Percentiles rank a stretch among this genome's conserved stretches.
Conservation (phyloP, 768 basidiomycete genomes). For the Cytidiella melzeri region DNA sequence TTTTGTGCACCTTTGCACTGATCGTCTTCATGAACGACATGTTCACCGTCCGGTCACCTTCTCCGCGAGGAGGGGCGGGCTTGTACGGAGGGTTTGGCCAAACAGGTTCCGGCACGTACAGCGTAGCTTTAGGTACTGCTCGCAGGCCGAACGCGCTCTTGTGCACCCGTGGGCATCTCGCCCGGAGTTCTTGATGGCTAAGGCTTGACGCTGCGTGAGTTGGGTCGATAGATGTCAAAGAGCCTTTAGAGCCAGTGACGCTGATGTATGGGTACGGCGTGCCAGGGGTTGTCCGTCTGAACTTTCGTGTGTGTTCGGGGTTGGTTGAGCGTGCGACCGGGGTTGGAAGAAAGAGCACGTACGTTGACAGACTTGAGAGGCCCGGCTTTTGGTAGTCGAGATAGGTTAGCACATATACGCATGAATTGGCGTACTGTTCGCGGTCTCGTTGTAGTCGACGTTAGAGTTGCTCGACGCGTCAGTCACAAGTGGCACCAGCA, state of each 20-base stretch:
- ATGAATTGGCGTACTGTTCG: no score
- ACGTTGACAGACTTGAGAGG: conserved; percentile 32
- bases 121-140: conserved; percentile 28
- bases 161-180: conserved; percentile 7
- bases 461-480: no score
- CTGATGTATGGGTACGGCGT: conserved; percentile 9
- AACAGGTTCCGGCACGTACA: conserved; percentile 17
- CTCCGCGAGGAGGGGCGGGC: conserved; percentile 7
- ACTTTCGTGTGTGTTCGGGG: conserved; percentile 22
- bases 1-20: conserved; percentile 22
- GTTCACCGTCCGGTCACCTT: conserved; percentile 15
- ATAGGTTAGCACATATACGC: conserved; percentile 4
- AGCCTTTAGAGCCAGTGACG: background rate
- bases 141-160: conserved; percentile 18
- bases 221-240: conserved; percentile 10
- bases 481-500: no score
- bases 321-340: background rate
- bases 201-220: conserved; percentile 15
- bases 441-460: no score
- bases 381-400: background rate
- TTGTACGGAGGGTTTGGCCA: conserved; percentile 21
- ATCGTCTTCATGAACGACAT: conserved; percentile 29
- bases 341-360: conserved; percentile 5
- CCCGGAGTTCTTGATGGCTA: background rate
- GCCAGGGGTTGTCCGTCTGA: conserved; percentile 37